Evolutionary conservation across 768 basidiomycete genomes (phyloP), one percentile per base, ranked within the genome.

Genomic region (Collybia mongolica): DNA sequence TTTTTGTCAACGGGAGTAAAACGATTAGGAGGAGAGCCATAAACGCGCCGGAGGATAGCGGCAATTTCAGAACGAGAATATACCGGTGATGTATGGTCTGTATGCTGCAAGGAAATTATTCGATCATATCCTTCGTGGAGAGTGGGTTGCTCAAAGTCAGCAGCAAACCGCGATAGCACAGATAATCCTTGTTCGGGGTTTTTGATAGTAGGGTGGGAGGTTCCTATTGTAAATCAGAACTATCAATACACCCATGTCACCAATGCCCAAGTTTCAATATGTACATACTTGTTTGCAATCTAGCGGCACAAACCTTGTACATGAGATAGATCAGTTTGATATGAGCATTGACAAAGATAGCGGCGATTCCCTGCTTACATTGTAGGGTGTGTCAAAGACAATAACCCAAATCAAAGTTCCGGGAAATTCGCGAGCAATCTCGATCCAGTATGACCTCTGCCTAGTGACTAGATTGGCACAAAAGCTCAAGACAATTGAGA

Each of bases 341-440:
- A 17, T 37, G 7, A 11, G 46, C 28, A 52, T 17, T n/a, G 15
- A 15, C 24, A 45, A 52, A 19, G 6, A 43, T 32, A 38, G 19
- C 32, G 40, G 19, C 32, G 35, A 55, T 48, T 53, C 53, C 59
- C 36, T 47, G 32, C 76, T 72, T 59, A 89, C 88, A 68, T 87
- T 77, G 67, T 86, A 85, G 52, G 86, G 85, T 4, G 81, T 87
- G 62, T 90, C 83, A 57, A 90, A 89, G 55, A 87, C 82, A 68
- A 92, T 77, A 67, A 86, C 79, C 81, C 86, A 89, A 52, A 86
- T 71, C 46, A 70, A 66, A 44, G 79, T 84, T 51, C 75, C 79
- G 46, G 84, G 81, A 61, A 82, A 85, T 57, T 80, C 79, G 54
- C 71, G 76, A 12, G 86, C 88, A 53, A 92, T 88, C 54, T 77